Evolutionary conservation across 495 filamentous ascomycete genomes (phyloP).

Genomic region (Podospora pseudopauciseta): DNA sequence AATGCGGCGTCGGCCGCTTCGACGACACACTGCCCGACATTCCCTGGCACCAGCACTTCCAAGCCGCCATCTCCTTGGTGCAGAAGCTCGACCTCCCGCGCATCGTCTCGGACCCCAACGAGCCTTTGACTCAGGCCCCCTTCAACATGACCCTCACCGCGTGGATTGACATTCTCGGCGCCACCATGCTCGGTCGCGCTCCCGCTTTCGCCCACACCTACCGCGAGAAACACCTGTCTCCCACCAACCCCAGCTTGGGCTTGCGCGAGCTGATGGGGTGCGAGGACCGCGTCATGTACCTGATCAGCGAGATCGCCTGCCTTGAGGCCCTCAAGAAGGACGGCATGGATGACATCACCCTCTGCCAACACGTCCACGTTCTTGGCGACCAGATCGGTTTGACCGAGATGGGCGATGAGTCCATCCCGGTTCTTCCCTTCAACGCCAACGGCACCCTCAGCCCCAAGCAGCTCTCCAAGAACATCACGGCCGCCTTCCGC

Average conservation of each 20-base stretch:
- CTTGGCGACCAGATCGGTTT: constrained; percentile 78
- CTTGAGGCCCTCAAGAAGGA: constrained; percentile 82
- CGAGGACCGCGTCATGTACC: constrained; percentile 95
- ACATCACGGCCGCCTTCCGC: constrained; percentile 86
- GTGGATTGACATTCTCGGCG: constrained; percentile 96
- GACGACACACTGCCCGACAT: constrained; percentile 90
- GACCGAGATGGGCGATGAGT: constrained; percentile 58
- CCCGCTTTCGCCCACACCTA: constrained; percentile 90
- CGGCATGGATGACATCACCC: constrained; percentile 72
- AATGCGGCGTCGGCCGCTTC: constrained; percentile 82
- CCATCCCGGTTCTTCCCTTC: constrained; percentile 52
- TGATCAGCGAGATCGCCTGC: constrained; percentile 96
- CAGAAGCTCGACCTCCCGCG: constrained; percentile 76
- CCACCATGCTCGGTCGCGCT: constrained; percentile 83
- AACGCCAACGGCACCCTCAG: constrained; percentile 69
- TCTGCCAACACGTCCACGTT: constrained; percentile 78
- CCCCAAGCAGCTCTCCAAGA: constrained; percentile 74
- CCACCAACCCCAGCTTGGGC: constrained; percentile 62
- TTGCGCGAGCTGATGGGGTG: constrained; percentile 95
- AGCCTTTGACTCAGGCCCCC: constrained; percentile 60
- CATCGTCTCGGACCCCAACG: constrained; percentile 54
- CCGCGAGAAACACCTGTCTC: constrained; percentile 78
- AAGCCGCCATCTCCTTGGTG: constrained; percentile 78
- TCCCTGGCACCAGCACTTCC: constrained; percentile 95
- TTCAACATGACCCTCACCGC: constrained; percentile 94